These are phyloP conservation scores for Auricularia cornea DNA, from an alignment of 768 basidiomycete species.

Conservation along the genomic window DNA sequence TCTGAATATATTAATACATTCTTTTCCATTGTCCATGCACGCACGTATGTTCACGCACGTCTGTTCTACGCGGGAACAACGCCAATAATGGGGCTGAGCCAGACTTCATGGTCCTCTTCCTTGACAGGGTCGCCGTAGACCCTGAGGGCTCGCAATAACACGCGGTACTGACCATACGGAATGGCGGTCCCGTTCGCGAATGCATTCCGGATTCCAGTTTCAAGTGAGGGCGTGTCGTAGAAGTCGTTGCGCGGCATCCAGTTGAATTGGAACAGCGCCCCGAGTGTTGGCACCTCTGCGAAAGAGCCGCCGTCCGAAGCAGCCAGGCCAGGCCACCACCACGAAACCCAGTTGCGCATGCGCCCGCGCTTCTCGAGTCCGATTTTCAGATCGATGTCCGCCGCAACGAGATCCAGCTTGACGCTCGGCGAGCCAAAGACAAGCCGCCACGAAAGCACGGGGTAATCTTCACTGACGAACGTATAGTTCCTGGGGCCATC, in stretches of 20 bases:
- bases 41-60: too few species aligned
- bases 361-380: conserved; percentile 26
- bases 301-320: conserved; percentile 19
- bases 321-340: not conserved
- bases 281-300: conserved; percentile 36
- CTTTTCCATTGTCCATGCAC: too few species aligned
- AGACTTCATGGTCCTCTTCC: conserved; percentile 38
- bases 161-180: conserved; percentile 34
- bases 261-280: conserved; percentile 38
- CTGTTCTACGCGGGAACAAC: not conserved
- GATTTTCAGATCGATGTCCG: conserved; percentile 33
- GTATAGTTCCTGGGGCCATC: conserved; percentile 36
- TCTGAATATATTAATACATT: too few species aligned
- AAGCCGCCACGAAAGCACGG: not conserved
- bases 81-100: conserved; percentile 27
- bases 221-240: not conserved
- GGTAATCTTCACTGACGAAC: conserved; percentile 29
- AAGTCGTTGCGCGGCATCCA: conserved; percentile 37
- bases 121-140: conserved; percentile 34
- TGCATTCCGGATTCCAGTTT: not conserved
- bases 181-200: conserved; percentile 34
- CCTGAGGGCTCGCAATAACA: conserved; percentile 36
- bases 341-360: not conserved
- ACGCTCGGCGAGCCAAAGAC: conserved; percentile 41
- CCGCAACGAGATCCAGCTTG: conserved; percentile 40